Conservation (phyloP, 1,139 yeast species). For the Blastobotrys elegans region DNA sequence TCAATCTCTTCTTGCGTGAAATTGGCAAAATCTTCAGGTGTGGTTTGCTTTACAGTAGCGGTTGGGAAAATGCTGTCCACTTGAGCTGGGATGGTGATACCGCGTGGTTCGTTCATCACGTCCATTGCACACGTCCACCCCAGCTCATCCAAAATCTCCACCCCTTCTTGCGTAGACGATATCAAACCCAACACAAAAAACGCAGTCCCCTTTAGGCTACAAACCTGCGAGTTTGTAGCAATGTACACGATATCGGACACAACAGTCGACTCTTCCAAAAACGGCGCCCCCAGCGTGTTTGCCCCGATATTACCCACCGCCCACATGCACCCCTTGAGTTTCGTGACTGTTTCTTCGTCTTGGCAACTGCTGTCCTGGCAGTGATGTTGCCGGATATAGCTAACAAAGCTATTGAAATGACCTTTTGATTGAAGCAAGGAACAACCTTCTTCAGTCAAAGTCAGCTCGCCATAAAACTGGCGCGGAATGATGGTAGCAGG, state of each 20-base stretch:
- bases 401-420: constrained; percentile 43
- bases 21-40: constrained; percentile 22
- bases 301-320: constrained; percentile 81
- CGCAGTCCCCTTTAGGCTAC: constrained; percentile 70
- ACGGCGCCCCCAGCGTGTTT: constrained; percentile 53
- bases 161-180: constrained; percentile 69
- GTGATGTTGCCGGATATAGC: constrained; percentile 37
- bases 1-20: too few relatives aligned
- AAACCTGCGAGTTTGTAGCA: constrained; percentile 50
- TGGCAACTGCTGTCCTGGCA: constrained; percentile 23
- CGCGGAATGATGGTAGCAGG: constrained; percentile 39
- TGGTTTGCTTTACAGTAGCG: not conserved
- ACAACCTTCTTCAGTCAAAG: constrained; percentile 79
- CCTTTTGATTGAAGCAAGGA: constrained; percentile 45
- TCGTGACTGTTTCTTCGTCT: constrained; percentile 33
- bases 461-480: constrained; percentile 75
- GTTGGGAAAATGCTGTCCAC: constrained; percentile 18
- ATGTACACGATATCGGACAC: constrained; percentile 51
- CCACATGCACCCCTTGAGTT: constrained; percentile 77
- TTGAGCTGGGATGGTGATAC: constrained; percentile 34
- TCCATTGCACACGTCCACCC: constrained; percentile 67
- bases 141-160: constrained; percentile 77
- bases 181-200: constrained; percentile 74
- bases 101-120: constrained; percentile 48
- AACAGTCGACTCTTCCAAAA: constrained; percentile 58